A percentile compares a stretch with the other conserved stretches of the same genome.
Evolutionary conservation across 140 eudicot species (phyloP).

Genomic region (Flaveria floridana): DNA sequence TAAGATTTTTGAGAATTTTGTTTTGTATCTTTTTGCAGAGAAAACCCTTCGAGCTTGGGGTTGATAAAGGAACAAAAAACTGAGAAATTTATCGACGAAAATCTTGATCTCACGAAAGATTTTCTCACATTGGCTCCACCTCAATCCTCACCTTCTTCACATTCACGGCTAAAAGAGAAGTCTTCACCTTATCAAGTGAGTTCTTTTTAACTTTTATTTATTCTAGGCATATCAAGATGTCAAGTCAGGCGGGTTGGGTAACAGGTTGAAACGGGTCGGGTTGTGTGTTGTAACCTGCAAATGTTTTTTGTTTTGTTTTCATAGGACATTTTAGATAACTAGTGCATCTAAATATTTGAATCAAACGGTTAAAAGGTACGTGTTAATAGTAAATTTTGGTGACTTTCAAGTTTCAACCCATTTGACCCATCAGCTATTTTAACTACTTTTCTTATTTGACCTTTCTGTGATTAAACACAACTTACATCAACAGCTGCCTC

Average conservation of each 20-base stretch:
- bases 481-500: background rate
- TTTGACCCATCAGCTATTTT: background rate
- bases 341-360: background rate
- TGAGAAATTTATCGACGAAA: conserved; percentile 32
- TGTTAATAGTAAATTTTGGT: background rate
- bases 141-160: conserved; percentile 28
- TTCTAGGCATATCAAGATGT: background rate
- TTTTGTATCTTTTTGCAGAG: conserved; percentile 42
- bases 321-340: no score
- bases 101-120: conserved; percentile 46
- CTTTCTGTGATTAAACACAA: background rate
- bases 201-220: background rate
- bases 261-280: background rate
- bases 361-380: background rate
- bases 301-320: background rate
- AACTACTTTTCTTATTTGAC: background rate
- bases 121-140: conserved; percentile 77
- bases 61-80: conserved; percentile 27
- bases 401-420: conserved; percentile 9
- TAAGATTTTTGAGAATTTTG: background rate
- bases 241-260: background rate
- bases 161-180: conserved; percentile 27
- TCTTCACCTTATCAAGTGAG: conserved; percentile 41
- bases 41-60: conserved; percentile 37
- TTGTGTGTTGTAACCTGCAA: background rate